Conservation (phyloP, 805 yeast genomes). For the Lipomyces anomalus region DNA sequence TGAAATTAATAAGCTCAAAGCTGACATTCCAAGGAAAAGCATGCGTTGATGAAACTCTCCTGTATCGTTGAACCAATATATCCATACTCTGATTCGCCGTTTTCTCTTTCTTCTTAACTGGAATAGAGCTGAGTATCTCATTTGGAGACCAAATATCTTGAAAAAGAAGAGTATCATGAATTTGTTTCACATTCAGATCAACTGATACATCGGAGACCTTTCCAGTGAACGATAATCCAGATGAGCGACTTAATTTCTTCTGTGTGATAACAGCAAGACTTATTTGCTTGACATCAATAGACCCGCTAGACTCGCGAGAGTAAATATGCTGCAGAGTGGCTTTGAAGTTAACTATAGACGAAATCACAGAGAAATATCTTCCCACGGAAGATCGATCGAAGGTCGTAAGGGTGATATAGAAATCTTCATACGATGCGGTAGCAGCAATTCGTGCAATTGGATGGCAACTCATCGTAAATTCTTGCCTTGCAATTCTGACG, state of each 20-base stretch:
- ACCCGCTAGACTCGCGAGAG: slow-evolving; percentile 83
- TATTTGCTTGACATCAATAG: slow-evolving; percentile 46
- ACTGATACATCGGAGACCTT: slow-evolving; percentile 51
- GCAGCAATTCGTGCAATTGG: slow-evolving; percentile 94
- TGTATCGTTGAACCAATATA: slow-evolving; percentile 37
- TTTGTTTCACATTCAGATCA: slow-evolving; percentile 71
- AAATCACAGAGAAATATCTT: slow-evolving; percentile 40
- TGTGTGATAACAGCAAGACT: slow-evolving; percentile 27
- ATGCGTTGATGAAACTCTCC: slow-evolving; percentile 53
- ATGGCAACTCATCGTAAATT: slow-evolving; percentile 75
- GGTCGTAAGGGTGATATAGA: slow-evolving; percentile 54
- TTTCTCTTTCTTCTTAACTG: slow-evolving; percentile 1
- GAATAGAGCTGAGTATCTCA: slow-evolving; percentile 27
- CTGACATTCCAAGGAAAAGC: slow-evolving; percentile 73
- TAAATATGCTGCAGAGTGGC: slow-evolving; percentile 84
- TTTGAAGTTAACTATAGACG: slow-evolving; percentile 50
- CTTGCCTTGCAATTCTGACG: slow-evolving; percentile 65
- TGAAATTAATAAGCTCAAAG: slow-evolving; percentile 47
- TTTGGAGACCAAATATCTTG: slow-evolving; percentile 73
- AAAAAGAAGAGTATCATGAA: slow-evolving; percentile 80
- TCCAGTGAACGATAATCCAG: slow-evolving; percentile 36
- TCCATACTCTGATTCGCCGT: slow-evolving; percentile 20
- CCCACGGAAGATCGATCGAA: slow-evolving; percentile 32
- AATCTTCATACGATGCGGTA: slow-evolving; percentile 63
- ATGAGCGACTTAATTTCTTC: slow-evolving; percentile 2